Evolutionary conservation across 345 rosid species (phyloP).

Genomic region (Excoecaria agallocha): DNA sequence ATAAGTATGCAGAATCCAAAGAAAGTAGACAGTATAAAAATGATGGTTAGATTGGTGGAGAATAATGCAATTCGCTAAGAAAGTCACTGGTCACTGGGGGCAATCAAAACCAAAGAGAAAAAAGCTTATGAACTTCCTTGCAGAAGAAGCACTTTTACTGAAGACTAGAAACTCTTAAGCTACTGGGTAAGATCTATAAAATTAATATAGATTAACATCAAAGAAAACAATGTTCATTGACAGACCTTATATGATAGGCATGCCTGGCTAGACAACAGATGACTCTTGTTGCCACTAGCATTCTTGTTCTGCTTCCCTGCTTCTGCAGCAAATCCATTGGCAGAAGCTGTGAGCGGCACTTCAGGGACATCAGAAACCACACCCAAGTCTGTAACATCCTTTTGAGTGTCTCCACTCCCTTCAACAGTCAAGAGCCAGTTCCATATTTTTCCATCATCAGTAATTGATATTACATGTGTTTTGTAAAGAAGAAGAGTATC

Average conservation of each 20-base stretch:
- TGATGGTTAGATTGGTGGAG: background rate
- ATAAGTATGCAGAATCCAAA: slow-evolving; percentile 24
- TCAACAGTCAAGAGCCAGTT: slow-evolving; percentile 86
- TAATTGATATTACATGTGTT: slow-evolving; percentile 72
- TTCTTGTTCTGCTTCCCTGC: slow-evolving; percentile 31
- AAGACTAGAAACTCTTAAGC: background rate
- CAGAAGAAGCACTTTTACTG: background rate
- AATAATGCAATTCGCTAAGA: slow-evolving; percentile 1
- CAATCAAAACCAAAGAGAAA: slow-evolving; percentile 7
- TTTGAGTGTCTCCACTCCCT: slow-evolving; percentile 55
- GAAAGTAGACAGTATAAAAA: too few relatives aligned
- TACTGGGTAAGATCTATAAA: background rate
- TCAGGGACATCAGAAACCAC: slow-evolving; percentile 29
- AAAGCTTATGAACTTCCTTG: background rate
- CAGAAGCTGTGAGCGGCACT: slow-evolving; percentile 30
- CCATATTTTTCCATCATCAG: slow-evolving; percentile 96
- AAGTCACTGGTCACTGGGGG: background rate
- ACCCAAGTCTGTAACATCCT: slow-evolving; percentile 32
- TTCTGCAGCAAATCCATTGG: slow-evolving; percentile 35
- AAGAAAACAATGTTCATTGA: slow-evolving; percentile 16
- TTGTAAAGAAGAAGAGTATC: slow-evolving; percentile 66
- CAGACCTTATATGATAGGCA: slow-evolving; percentile 69
- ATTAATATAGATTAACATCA: background rate
- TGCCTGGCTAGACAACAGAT: slow-evolving; percentile 33
- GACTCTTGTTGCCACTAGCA: slow-evolving; percentile 38